These are phyloP conservation scores for Echites panduratus DNA, from an alignment of 257 asterid genomes.

Conservation along the genomic window DNA sequence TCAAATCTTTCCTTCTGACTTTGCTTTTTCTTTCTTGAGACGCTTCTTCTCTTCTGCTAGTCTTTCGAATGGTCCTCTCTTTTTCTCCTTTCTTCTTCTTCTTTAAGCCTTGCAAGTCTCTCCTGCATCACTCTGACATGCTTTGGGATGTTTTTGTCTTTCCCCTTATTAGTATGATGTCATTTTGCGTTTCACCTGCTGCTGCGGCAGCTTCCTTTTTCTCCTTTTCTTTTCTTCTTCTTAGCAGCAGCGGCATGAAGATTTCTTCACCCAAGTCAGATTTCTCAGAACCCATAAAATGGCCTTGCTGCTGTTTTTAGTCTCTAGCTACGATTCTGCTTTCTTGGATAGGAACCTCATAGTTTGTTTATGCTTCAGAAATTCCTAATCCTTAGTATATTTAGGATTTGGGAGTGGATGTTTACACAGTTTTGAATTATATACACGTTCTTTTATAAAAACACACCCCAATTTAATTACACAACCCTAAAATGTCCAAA, in stretches of 20 bases:
- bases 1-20: constrained; percentile 72
- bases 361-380: no score
- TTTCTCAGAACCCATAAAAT: no score
- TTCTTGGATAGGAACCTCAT: no score
- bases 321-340: no score
- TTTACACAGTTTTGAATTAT: no score
- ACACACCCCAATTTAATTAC: no score
- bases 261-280: no score
- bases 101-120: constrained; percentile 59
- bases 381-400: no score
- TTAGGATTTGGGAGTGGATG: no score
- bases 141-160: constrained; percentile 65
- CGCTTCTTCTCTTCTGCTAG: constrained; percentile 80
- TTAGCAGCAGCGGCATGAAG: constrained; percentile 64
- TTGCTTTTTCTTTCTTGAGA: constrained; percentile 86
- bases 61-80: constrained; percentile 72
- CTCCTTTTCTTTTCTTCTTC: constrained; percentile 82
- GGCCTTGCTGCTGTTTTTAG: no score
- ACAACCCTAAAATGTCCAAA: no score
- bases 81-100: constrained; percentile 71
- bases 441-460: no score
- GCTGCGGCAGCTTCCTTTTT: constrained; percentile 46
- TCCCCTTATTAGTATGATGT: constrained; percentile 34
- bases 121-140: constrained; percentile 93
- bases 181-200: constrained; percentile 64